phyloP scores from a whole-genome alignment of 1,284 basidiomycete species.

The Trichosporon asahii region DNA sequence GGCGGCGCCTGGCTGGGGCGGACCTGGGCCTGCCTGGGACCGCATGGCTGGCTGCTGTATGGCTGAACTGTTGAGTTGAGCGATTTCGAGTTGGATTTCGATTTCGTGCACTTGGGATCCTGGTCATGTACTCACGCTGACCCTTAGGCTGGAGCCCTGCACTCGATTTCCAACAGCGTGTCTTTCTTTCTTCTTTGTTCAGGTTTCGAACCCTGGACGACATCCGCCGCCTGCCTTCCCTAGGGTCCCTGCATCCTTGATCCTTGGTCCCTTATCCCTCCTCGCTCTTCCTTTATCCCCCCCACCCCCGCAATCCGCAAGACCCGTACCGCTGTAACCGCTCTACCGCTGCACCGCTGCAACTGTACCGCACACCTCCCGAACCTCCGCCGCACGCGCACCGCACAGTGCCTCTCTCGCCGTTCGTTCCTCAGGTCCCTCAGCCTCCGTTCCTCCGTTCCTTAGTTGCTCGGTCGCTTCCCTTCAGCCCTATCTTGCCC shows the following conservation, averaged over 20 bases:
- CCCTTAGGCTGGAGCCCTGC: background rate
- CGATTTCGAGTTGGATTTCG: background rate
- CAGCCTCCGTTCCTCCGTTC: background rate
- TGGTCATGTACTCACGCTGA: background rate
- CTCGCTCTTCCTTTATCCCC: background rate
- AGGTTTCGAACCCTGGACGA: background rate
- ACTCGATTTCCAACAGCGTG: constrained; percentile 2
- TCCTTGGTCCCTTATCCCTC: too few relatives aligned
- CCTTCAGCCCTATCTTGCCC: background rate
- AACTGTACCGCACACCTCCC: background rate
- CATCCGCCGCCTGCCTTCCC: constrained; percentile 3
- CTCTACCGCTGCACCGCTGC: background rate
- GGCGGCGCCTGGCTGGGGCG: too few relatives aligned
- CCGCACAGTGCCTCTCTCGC: constrained; percentile 6
- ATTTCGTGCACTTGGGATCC: background rate
- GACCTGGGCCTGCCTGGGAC: background rate
- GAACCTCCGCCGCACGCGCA: background rate
- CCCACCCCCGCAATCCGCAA: constrained; percentile 6
- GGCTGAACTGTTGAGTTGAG: background rate
- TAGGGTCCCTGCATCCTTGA: background rate
- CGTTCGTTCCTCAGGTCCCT: background rate
- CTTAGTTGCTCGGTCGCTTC: constrained; percentile 1
- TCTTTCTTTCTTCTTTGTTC: constrained; percentile 8
- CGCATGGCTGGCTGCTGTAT: background rate
- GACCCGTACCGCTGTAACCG: background rate